phyloP scores from a whole-genome alignment of 1,284 basidiomycete species.

The Neonothopanus nambi region DNA sequence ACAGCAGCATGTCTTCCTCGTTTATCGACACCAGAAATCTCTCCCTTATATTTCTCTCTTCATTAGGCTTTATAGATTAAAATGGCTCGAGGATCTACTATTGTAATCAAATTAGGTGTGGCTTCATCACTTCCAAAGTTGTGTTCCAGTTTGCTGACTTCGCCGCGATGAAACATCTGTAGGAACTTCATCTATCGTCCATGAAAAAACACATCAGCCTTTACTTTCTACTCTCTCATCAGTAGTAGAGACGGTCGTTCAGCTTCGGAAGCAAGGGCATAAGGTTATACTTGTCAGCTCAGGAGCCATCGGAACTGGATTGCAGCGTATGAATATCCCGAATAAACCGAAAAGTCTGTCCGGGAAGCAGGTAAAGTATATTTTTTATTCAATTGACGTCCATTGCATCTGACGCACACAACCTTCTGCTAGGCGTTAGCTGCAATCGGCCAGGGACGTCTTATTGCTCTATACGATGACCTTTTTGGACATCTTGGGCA shows the following conservation, averaged over 20 bases:
- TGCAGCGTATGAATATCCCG: constrained; percentile 87
- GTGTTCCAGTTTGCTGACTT: background rate
- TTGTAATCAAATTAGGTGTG: constrained; percentile 82
- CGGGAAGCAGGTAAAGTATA: constrained; percentile 76
- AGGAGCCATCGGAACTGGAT: constrained; percentile 93
- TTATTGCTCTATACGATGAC: constrained; percentile 97
- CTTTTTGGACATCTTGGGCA: constrained; percentile 92
- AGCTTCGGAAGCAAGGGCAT: constrained; percentile 81
- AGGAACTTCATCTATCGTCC: constrained; percentile 95
- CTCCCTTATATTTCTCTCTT: too few relatives aligned
- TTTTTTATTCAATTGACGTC: background rate
- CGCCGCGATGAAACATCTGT: constrained; percentile 8
- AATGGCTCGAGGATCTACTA: constrained; percentile 42
- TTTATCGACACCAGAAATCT: too few relatives aligned
- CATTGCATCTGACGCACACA: constrained; percentile 13
- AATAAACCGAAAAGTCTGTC: constrained; percentile 82
- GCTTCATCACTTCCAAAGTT: background rate
- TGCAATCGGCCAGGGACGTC: constrained; percentile 93
- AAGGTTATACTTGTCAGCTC: constrained; percentile 95
- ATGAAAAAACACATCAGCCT: constrained; percentile 87
- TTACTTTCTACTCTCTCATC: constrained; percentile 89
- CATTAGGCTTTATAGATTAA: too few relatives aligned
- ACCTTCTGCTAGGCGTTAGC: constrained; percentile 77
- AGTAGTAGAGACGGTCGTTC: constrained; percentile 88
- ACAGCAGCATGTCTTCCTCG: too few relatives aligned